phyloP scores from a whole-genome alignment of 371 early-diverging fungal genomes.

The Nematocida sp. region DNA sequence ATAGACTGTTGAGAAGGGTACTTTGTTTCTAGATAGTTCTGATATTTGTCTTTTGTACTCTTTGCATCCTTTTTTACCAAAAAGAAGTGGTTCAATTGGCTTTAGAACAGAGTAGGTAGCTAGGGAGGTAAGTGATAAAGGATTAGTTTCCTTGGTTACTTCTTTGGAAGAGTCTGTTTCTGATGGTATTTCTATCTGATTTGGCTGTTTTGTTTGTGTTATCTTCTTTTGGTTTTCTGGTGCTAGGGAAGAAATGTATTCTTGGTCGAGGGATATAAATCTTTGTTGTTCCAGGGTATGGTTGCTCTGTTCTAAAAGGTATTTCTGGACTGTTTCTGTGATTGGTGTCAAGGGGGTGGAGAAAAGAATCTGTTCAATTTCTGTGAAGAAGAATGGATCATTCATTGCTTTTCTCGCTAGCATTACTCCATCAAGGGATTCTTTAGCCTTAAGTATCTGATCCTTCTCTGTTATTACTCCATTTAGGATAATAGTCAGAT shows the following conservation, averaged over 20 bases:
- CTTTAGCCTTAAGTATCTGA: slow-evolving; percentile 1
- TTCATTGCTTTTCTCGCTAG: slow-evolving; percentile 63
- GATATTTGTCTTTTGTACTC: slow-evolving; percentile 48
- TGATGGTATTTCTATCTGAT: background rate
- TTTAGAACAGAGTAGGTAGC: slow-evolving; percentile 26
- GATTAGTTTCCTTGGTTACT: background rate
- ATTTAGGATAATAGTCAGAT: slow-evolving; percentile 70
- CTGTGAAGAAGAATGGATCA: slow-evolving; percentile 58
- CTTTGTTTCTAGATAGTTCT: background rate
- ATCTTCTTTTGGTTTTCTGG: too few relatives aligned
- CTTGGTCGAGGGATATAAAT: too few relatives aligned
- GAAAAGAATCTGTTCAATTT: slow-evolving; percentile 29
- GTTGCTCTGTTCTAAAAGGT: background rate
- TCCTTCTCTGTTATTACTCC: slow-evolving; percentile 69
- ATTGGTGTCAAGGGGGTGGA: background rate
- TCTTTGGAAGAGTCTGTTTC: background rate
- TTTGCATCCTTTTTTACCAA: slow-evolving; percentile 54
- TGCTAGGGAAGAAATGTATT: too few relatives aligned
- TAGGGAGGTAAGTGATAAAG: too few relatives aligned
- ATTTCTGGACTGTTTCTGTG: background rate
- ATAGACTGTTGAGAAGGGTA: background rate
- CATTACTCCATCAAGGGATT: slow-evolving; percentile 64
- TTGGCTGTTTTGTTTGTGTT: background rate
- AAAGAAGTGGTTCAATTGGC: slow-evolving; percentile 52
- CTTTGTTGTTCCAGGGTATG: background rate